A percentile compares a stretch with the other conserved stretches of the same genome.
These are phyloP conservation scores for Aurantiochytrium sp. DNA, from an alignment of 108 stramenopile genomes.

Conservation along the genomic window DNA sequence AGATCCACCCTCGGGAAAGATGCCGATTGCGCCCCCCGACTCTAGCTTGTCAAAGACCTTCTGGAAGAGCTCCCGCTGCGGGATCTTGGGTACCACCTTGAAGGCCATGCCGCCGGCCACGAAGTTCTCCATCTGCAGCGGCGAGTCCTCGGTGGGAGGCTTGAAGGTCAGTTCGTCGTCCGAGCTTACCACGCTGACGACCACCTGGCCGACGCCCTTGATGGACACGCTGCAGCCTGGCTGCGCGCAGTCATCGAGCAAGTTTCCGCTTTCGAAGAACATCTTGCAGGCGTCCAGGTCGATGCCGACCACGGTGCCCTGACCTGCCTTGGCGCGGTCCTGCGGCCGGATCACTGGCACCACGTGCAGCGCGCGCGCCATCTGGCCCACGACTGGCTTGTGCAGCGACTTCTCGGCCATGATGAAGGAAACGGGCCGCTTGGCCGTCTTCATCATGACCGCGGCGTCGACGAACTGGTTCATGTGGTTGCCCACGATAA, in stretches of 20 bases:
- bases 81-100: conserved; percentile 52
- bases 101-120: not conserved
- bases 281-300: not conserved
- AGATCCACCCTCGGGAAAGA: conserved; percentile 95
- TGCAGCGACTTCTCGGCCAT: conserved; percentile 7
- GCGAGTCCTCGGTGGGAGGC: not conserved
- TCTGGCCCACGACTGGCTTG: not conserved
- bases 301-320: not conserved
- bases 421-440: not conserved
- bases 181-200: not conserved
- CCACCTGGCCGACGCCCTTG: conserved; percentile 12
- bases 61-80: conserved; percentile 50
- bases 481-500: conserved; percentile 5
- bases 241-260: not conserved
- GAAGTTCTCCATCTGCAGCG: not conserved
- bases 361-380: conserved; percentile 1
- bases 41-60: conserved; percentile 42
- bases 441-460: conserved; percentile 20
- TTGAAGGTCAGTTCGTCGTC: conserved; percentile 2
- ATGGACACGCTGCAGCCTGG: not conserved
- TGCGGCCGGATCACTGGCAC: conserved; percentile 4
- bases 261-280: not conserved
- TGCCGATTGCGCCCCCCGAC: conserved; percentile 58
- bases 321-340: not conserved
- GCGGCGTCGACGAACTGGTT: conserved; percentile 16